phyloP scores from a whole-genome alignment of 768 basidiomycete species.

The Russula griseocarnosa region DNA sequence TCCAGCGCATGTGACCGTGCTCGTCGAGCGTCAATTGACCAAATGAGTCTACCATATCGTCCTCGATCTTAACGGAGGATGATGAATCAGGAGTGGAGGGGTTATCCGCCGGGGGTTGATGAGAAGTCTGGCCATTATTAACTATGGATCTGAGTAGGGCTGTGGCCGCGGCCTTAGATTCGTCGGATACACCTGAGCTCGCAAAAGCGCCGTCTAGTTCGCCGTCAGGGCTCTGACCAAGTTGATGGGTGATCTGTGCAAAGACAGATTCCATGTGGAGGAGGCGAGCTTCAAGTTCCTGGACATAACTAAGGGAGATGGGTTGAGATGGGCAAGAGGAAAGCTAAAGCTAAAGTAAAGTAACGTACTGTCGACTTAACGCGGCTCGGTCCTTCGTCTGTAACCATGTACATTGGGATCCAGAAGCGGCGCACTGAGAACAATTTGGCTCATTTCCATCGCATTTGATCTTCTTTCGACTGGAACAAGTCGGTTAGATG shows the following conservation, averaged over 20 bases:
- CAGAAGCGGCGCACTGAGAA: constrained; percentile 71
- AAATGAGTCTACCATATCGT: constrained; percentile 80
- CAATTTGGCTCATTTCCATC: constrained; percentile 85
- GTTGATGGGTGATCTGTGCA: constrained; percentile 72
- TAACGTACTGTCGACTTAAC: constrained; percentile 76
- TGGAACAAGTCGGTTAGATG: constrained; percentile 34
- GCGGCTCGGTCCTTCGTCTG: constrained; percentile 91
- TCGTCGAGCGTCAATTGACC: constrained; percentile 87
- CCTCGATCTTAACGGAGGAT: constrained; percentile 54
- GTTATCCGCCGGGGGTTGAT: constrained; percentile 25
- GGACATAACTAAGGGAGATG: constrained; percentile 62
- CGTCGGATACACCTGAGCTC: constrained; percentile 17
- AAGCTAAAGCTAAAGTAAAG: constrained; percentile 24
- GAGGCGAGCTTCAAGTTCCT: constrained; percentile 83
- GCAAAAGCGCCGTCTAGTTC: constrained; percentile 15
- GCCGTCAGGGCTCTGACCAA: constrained; percentile 51
- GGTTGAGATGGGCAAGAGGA: constrained; percentile 11
- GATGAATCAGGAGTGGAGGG: constrained; percentile 37
- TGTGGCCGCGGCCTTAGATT: constrained; percentile 25
- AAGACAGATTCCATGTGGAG: constrained; percentile 88
- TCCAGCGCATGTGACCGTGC: constrained; percentile 88
- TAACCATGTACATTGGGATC: constrained; percentile 80
- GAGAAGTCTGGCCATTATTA: constrained; percentile 27
- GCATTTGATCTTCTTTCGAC: constrained; percentile 92
- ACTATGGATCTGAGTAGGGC: constrained; percentile 31